Evolutionary conservation across 441 rosid species (phyloP).

Genomic region (Aquilaria agallochum): DNA sequence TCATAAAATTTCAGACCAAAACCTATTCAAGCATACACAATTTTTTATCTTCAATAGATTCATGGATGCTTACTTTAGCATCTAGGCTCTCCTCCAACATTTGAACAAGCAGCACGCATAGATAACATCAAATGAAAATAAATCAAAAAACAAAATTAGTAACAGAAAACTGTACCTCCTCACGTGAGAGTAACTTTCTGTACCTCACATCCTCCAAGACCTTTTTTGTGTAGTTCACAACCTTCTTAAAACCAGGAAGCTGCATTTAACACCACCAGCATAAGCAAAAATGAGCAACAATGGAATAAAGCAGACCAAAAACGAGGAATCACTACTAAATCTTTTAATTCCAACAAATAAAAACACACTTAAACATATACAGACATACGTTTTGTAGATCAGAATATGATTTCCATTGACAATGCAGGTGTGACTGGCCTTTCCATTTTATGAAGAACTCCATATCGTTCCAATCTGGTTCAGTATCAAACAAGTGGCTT

Average conservation of each 20-base stretch:
- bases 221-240: slow-evolving; percentile 93
- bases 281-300: slow-evolving; percentile 13
- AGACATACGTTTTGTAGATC: slow-evolving; percentile 90
- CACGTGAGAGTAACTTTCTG: slow-evolving; percentile 76
- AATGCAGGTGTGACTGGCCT: slow-evolving; percentile 98
- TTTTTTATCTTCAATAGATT: not conserved
- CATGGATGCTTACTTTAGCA: too few species aligned
- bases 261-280: slow-evolving; percentile 33
- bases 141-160: slow-evolving; percentile 3
- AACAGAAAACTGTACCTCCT: slow-evolving; percentile 66
- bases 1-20: slow-evolving; percentile 5
- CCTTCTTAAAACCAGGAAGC: slow-evolving; percentile 99
- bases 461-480: slow-evolving; percentile 85
- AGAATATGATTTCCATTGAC: slow-evolving; percentile 89
- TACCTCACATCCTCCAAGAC: slow-evolving; percentile 81
- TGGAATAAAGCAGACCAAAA: slow-evolving; percentile 8
- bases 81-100: too few species aligned
- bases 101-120: not conserved
- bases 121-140: slow-evolving; percentile 1
- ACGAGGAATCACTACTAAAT: not conserved
- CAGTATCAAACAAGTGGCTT: slow-evolving; percentile 74
- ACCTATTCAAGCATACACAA: not conserved
- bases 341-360: slow-evolving; percentile 13
- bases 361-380: slow-evolving; percentile 6
- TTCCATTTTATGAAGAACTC: slow-evolving; percentile 99